Percentiles rank a stretch among this genome's conserved stretches.
Evolutionary conservation across 176 grass and related monocot genomes (phyloP).

Genomic region (Rhipidocladum racemiflorum): DNA sequence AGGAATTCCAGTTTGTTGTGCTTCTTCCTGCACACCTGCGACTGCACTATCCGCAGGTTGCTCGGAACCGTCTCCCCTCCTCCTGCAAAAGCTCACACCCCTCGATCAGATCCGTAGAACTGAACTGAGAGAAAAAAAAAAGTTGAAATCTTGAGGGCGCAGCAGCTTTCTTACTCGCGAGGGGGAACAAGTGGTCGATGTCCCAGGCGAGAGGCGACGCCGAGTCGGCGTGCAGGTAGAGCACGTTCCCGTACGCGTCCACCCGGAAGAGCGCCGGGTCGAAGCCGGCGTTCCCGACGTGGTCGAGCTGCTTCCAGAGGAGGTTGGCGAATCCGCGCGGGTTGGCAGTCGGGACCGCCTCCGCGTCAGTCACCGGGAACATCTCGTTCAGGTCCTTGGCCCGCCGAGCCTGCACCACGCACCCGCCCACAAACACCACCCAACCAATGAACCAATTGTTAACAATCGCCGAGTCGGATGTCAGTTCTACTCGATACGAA

Average conservation of each 20-base stretch:
- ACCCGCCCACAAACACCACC: not conserved
- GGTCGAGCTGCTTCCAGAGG: constrained; percentile 97
- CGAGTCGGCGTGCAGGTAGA: constrained; percentile 82
- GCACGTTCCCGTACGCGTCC: constrained; percentile 83
- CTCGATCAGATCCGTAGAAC: not conserved
- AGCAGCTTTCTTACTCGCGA: constrained; percentile 45
- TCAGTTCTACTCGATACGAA: too few relatives aligned
- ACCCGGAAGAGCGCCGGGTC: constrained; percentile 87
- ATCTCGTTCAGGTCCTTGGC: constrained; percentile 77
- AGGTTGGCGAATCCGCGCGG: constrained; percentile 81
- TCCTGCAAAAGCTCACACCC: constrained; percentile 27
- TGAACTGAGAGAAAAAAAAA: not conserved
- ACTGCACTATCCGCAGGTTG: constrained; percentile 83
- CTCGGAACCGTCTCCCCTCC: constrained; percentile 83
- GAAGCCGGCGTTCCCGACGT: constrained; percentile 96
- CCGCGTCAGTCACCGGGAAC: constrained; percentile 73
- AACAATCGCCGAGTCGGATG: too few relatives aligned
- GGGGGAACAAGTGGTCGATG: constrained; percentile 90
- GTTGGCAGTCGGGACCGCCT: constrained; percentile 61
- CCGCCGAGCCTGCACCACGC: constrained; percentile 51
- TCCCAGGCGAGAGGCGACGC: constrained; percentile 88
- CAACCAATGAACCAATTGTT: not conserved
- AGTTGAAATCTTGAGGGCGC: not conserved
- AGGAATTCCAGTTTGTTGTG: constrained; percentile 81
- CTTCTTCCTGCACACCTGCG: constrained; percentile 75